Evolutionary conservation across 257 asterid genomes (phyloP).

Genomic region (Primulina huaijiensis): DNA sequence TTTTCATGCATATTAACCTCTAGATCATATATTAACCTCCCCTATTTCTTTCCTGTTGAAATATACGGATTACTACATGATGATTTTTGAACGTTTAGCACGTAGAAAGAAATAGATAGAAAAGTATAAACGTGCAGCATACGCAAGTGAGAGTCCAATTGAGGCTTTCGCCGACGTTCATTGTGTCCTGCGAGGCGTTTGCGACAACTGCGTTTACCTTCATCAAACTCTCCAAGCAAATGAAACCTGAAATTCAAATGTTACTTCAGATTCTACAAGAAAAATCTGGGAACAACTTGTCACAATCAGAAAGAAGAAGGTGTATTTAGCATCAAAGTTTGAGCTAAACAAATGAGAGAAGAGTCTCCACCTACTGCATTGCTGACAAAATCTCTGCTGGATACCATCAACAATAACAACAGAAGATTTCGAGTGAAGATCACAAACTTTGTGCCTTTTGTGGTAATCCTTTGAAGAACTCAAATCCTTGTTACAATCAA

Average conservation of each 20-base stretch:
- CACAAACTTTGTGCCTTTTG: slow-evolving; percentile 74
- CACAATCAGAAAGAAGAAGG: neutral
- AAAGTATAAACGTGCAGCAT: slow-evolving; percentile 15
- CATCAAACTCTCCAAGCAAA: slow-evolving; percentile 55
- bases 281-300: neutral
- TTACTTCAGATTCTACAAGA: neutral
- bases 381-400: slow-evolving; percentile 74
- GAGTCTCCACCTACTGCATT: slow-evolving; percentile 64
- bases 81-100: neutral
- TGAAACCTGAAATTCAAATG: slow-evolving; percentile 51
- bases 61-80: neutral
- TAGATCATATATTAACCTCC: neutral
- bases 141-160: slow-evolving; percentile 29
- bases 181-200: slow-evolving; percentile 77
- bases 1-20: neutral
- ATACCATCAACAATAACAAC: slow-evolving; percentile 57
- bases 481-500: slow-evolving; percentile 64
- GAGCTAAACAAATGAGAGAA: neutral
- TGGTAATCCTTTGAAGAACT: slow-evolving; percentile 64
- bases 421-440: slow-evolving; percentile 62
- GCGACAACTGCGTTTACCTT: slow-evolving; percentile 72
- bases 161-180: slow-evolving; percentile 66
- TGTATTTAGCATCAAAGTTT: no score
- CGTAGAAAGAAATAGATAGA: neutral
- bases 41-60: neutral